Evolutionary conservation across 1,284 basidiomycete genomes (phyloP).

Genomic region (Pseudozyma pruni): DNA sequence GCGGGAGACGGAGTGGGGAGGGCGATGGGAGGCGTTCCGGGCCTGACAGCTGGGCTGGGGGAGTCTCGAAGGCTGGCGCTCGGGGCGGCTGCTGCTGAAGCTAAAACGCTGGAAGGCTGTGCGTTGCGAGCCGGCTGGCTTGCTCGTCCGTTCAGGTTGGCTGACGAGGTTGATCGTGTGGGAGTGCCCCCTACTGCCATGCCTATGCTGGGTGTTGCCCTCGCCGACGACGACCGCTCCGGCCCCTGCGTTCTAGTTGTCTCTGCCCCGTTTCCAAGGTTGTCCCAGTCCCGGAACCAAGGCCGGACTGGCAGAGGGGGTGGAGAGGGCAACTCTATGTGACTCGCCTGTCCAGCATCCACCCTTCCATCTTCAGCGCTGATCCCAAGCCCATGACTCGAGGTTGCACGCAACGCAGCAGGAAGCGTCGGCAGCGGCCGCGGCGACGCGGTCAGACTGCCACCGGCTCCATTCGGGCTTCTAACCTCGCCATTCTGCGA

Average conservation of each 20-base stretch:
- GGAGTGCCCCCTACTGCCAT: neutral
- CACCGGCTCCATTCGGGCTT: neutral
- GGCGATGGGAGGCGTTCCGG: neutral
- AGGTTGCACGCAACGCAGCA: constrained; percentile 3
- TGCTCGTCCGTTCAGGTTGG: neutral
- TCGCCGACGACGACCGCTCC: neutral
- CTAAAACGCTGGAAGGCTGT: neutral
- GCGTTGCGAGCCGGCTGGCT: neutral
- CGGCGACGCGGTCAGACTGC: neutral
- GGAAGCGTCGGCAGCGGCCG: constrained; percentile 21
- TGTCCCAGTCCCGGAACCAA: constrained; percentile 14
- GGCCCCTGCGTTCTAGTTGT: neutral
- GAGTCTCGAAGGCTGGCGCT: neutral
- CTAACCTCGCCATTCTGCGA: neutral
- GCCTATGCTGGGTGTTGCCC: neutral
- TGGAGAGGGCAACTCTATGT: constrained; percentile 18
- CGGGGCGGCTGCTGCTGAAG: neutral
- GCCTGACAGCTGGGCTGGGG: neutral
- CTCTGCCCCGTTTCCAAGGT: neutral
- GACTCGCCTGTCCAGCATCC: neutral
- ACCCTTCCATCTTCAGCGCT: neutral
- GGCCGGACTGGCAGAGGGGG: constrained; percentile 32
- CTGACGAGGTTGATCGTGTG: neutral
- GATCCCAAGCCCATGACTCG: constrained; percentile 19
- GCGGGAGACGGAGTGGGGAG: neutral